A percentile compares a stretch with the other conserved stretches of the same genome.
phyloP scores from a whole-genome alignment of 2,329 filamentous ascomycete genomes.

The Penicillium decumbens region DNA sequence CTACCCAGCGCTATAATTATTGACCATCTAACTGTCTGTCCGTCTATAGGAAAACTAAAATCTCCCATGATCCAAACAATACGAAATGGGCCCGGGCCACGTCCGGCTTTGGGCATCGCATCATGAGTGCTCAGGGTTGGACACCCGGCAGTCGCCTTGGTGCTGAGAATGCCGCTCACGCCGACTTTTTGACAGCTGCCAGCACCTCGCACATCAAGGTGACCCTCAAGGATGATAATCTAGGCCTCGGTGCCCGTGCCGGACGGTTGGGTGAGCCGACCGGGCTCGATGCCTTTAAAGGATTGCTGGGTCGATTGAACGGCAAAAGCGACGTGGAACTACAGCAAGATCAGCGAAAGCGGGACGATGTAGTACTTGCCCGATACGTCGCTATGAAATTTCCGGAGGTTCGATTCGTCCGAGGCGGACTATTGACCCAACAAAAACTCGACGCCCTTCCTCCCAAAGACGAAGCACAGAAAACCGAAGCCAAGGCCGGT shows the following conservation, averaged over 20 bases:
- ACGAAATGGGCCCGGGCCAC: conserved; percentile 84
- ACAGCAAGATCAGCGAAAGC: conserved; percentile 63
- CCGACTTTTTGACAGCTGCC: conserved; percentile 70
- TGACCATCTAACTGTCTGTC: neutral
- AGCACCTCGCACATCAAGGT: conserved; percentile 83
- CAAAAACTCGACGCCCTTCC: conserved; percentile 48
- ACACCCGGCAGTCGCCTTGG: conserved; percentile 78
- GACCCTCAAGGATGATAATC: conserved; percentile 80
- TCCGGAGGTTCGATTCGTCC: conserved; percentile 79
- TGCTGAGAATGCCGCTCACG: conserved; percentile 68
- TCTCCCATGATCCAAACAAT: conserved; percentile 91
- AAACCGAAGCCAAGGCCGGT: conserved; percentile 30
- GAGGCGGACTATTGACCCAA: conserved; percentile 67
- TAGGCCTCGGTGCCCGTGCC: conserved; percentile 78
- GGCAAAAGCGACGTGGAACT: conserved; percentile 73
- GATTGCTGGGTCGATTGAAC: conserved; percentile 81
- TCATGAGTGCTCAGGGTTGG: conserved; percentile 87
- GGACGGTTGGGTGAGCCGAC: conserved; percentile 68
- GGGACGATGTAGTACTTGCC: conserved; percentile 66
- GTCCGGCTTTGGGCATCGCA: conserved; percentile 79
- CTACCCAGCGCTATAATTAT: neutral
- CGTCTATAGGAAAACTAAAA: conserved; percentile 58
- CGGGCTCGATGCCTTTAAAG: conserved; percentile 80
- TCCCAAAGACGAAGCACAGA: conserved; percentile 52
- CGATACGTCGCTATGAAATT: conserved; percentile 71